Conservation (phyloP, 352 stramenopile genomes). For the Peronospora belbahrii region DNA sequence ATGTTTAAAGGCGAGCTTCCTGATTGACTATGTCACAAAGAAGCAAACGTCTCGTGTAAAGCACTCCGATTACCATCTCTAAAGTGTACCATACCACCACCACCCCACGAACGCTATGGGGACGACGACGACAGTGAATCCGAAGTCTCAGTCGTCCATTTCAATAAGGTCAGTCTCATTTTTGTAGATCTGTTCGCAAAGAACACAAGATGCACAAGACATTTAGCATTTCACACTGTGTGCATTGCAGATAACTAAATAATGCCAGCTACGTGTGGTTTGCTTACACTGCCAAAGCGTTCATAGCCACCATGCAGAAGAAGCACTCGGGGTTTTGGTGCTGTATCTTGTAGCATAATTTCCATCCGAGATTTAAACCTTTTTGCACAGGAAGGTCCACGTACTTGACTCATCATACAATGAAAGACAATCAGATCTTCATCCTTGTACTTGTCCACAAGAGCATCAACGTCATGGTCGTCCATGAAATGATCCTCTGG, state of each 20-base stretch:
- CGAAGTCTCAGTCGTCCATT: conserved; percentile 17
- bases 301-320: conserved; percentile 71
- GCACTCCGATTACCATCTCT: conserved; percentile 47
- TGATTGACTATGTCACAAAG: conserved; percentile 85
- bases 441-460: conserved; percentile 60
- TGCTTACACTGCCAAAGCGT: conserved; percentile 46
- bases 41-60: conserved; percentile 50
- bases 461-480: conserved; percentile 69
- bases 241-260: not conserved
- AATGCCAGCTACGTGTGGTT: not conserved
- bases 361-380: conserved; percentile 64
- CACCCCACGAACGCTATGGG: no score
- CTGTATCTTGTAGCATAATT: conserved; percentile 35
- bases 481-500: conserved; percentile 74
- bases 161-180: conserved; percentile 36
- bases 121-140: not conserved
- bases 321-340: conserved; percentile 43
- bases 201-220: conserved; percentile 9
- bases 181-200: conserved; percentile 41
- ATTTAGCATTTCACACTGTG: conserved; percentile 14
- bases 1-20: conserved; percentile 69
- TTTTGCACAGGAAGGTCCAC: conserved; percentile 67
- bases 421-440: conserved; percentile 72
- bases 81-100: conserved; percentile 13
- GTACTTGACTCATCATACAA: conserved; percentile 85